Evolutionary conservation across 2,329 filamentous ascomycete genomes (phyloP).

Genomic region (Beauveria bassiana): DNA sequence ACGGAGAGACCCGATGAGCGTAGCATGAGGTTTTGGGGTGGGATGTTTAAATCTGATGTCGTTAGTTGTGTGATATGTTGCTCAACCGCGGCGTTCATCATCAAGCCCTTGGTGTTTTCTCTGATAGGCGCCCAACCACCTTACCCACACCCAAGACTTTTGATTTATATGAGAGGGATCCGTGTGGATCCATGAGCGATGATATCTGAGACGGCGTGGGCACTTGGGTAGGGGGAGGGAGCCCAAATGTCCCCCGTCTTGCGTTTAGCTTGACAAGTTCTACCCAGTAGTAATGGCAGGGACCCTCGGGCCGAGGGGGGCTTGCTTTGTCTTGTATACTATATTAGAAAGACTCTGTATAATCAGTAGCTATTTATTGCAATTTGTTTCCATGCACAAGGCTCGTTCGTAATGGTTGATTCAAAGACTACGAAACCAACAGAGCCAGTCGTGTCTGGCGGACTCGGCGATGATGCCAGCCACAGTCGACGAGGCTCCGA

Average conservation of each 20-base stretch:
- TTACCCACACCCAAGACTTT: not conserved
- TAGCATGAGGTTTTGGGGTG: not conserved
- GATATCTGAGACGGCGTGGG: not conserved
- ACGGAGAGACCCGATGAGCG: not conserved
- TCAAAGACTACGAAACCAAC: not conserved
- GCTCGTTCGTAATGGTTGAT: not conserved
- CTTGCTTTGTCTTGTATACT: not conserved
- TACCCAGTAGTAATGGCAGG: not conserved
- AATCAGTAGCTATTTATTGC: too few species aligned
- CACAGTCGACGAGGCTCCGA: not conserved
- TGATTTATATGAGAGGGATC: not conserved
- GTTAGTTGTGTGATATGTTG: too few species aligned
- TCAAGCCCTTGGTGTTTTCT: not conserved
- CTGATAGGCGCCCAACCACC: not conserved
- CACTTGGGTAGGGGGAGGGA: not conserved
- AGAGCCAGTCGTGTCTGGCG: not conserved
- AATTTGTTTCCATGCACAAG: too few species aligned
- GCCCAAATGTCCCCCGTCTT: not conserved
- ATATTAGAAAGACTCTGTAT: too few species aligned
- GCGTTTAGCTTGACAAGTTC: not conserved
- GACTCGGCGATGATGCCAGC: not conserved
- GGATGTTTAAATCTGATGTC: not conserved
- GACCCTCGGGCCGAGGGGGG: not conserved
- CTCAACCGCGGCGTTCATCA: not conserved
- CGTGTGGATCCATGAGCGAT: not conserved